Conservation (phyloP, 345 rosid species). For the Conringia planisiliqua region DNA sequence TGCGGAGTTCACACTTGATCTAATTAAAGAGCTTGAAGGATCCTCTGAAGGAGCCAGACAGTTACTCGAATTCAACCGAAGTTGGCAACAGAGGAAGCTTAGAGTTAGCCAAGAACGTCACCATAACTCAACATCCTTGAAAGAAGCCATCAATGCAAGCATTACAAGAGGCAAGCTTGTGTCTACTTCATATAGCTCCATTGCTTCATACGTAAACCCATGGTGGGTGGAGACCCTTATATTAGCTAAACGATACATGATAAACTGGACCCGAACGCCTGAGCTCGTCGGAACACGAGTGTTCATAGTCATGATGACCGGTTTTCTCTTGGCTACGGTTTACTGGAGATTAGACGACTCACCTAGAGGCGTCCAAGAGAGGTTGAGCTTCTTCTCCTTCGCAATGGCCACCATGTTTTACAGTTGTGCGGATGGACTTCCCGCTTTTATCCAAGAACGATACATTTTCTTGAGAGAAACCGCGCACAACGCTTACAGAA, state of each 20-base stretch:
- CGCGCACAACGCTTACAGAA: slow-evolving; percentile 43
- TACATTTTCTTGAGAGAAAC: slow-evolving; percentile 81
- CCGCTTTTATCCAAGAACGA: slow-evolving; percentile 54
- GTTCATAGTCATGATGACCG: slow-evolving; percentile 37
- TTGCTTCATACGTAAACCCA: slow-evolving; percentile 23
- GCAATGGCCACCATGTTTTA: slow-evolving; percentile 46
- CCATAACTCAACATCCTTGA: slow-evolving; percentile 15
- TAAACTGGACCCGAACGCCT: slow-evolving; percentile 35
- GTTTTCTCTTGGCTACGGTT: slow-evolving; percentile 55
- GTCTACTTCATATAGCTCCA: slow-evolving; percentile 23
- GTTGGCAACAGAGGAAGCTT: slow-evolving; percentile 44
- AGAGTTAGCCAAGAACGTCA: slow-evolving; percentile 16
- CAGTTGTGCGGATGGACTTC: slow-evolving; percentile 44
- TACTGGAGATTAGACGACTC: slow-evolving; percentile 48
- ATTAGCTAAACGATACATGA: slow-evolving; percentile 37
- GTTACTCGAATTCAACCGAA: slow-evolving; percentile 61
- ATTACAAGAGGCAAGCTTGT: slow-evolving; percentile 30
- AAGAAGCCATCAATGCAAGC: slow-evolving; percentile 31
- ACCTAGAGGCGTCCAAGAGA: slow-evolving; percentile 44
- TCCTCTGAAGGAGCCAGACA: slow-evolving; percentile 51
- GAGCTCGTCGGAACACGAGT: slow-evolving; percentile 32
- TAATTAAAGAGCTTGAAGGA: slow-evolving; percentile 52
- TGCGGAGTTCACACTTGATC: slow-evolving; percentile 72
- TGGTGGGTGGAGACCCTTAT: slow-evolving; percentile 26
- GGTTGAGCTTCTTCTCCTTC: slow-evolving; percentile 52